These are phyloP conservation scores for Gossypium mustelinum DNA, from an alignment of 345 rosid species.

Conservation along the genomic window DNA sequence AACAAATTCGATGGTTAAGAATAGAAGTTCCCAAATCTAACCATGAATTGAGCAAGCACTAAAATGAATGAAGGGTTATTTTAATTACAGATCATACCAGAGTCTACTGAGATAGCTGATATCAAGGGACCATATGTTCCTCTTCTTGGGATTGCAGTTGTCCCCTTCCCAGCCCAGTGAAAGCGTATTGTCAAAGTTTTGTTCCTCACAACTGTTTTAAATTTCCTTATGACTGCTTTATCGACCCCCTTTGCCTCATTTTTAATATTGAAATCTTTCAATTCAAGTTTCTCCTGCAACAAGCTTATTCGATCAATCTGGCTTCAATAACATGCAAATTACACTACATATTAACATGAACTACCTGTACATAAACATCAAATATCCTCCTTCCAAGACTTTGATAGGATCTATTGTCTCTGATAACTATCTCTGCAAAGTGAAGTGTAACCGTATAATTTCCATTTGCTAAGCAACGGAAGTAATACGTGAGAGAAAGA, in stretches of 20 bases:
- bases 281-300: constrained; percentile 17
- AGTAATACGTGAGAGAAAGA: neutral
- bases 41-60: neutral
- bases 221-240: constrained; percentile 9
- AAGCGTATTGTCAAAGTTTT: constrained; percentile 38
- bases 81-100: constrained; percentile 20
- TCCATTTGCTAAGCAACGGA: neutral
- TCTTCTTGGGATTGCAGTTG: constrained; percentile 27
- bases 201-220: constrained; percentile 24
- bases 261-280: constrained; percentile 32
- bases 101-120: constrained; percentile 41
- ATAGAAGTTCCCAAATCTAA: constrained; percentile 3
- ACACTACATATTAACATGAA: neutral
- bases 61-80: neutral
- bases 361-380: neutral
- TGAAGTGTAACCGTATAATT: neutral
- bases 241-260: constrained; percentile 30
- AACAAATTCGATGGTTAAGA: neutral
- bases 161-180: constrained; percentile 47
- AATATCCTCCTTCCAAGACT: neutral
- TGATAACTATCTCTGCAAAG: neutral
- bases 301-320: neutral
- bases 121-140: constrained; percentile 45
- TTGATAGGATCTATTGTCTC: neutral
- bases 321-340: neutral